Evolutionary conservation across 169 alveolate species (phyloP).

Genomic region (Hammondia hammondi): DNA sequence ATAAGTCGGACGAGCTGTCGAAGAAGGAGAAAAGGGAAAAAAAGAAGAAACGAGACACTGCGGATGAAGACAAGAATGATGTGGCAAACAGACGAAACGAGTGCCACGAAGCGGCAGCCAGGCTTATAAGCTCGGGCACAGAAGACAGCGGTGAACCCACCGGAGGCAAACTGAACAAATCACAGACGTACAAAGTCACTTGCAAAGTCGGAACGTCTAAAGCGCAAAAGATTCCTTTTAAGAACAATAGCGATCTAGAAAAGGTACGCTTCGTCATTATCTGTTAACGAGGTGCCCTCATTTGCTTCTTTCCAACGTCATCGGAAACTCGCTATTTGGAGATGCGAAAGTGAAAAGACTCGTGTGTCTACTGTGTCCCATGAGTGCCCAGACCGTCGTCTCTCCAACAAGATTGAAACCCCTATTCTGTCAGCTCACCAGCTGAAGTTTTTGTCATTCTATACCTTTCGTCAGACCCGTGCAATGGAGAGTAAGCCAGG

Average conservation of each 20-base stretch:
- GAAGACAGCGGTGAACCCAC: background rate
- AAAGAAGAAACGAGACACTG: background rate
- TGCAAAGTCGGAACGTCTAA: constrained; percentile 12
- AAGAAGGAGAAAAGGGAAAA: background rate
- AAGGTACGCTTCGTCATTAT: background rate
- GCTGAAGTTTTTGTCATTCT: too few species aligned
- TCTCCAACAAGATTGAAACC: too few species aligned
- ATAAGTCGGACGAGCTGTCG: background rate
- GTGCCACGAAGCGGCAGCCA: background rate
- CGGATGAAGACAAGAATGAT: background rate
- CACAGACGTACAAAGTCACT: background rate
- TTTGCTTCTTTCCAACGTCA: too few species aligned
- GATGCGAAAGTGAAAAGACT: too few species aligned
- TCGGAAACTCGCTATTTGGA: too few species aligned
- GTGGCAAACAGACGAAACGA: background rate
- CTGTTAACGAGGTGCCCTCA: too few species aligned
- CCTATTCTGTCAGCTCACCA: too few species aligned
- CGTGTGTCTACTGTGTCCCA: too few species aligned
- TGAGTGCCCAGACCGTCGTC: too few species aligned
- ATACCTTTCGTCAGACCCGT: too few species aligned
- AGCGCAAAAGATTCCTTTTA: background rate
- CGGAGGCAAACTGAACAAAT: background rate
- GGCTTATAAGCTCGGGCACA: background rate
- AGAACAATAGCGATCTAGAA: background rate
- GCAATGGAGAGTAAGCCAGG: too few species aligned